Percentiles rank a stretch among this genome's conserved stretches.
Conservation (phyloP, 1,139 yeast genomes). For the Kluyveromyces marxianus region DNA sequence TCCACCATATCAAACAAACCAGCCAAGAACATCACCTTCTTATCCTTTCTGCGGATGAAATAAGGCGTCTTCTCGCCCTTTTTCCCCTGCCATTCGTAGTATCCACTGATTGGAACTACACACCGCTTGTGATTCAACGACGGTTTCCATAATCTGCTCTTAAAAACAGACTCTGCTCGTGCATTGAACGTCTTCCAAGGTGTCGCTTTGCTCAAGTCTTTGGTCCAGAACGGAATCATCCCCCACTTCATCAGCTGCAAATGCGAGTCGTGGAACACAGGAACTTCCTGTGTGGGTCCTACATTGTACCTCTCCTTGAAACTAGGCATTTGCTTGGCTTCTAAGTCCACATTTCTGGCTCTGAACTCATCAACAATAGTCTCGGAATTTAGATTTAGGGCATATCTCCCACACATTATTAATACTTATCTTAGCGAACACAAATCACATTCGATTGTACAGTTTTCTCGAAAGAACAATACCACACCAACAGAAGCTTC, state of each 20-base stretch:
- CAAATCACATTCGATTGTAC: too few species aligned
- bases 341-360: constrained; percentile 9
- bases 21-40: constrained; percentile 55
- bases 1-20: constrained; percentile 47
- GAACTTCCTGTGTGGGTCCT: constrained; percentile 44
- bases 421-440: background rate
- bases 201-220: constrained; percentile 30
- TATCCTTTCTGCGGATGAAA: constrained; percentile 48
- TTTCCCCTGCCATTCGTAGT: constrained; percentile 64
- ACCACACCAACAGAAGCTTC: too few species aligned
- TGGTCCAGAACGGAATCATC: constrained; percentile 46
- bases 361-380: constrained; percentile 15
- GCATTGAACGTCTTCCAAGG: constrained; percentile 53
- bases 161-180: constrained; percentile 46
- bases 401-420: constrained; percentile 45
- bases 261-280: constrained; percentile 33
- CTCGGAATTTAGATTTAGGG: constrained; percentile 29
- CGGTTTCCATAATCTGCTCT: constrained; percentile 42
- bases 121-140: constrained; percentile 38
- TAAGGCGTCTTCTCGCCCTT: constrained; percentile 48
- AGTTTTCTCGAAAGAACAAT: too few species aligned
- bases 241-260: constrained; percentile 54
- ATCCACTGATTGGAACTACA: constrained; percentile 73
- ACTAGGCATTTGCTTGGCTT: constrained; percentile 1
- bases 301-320: constrained; percentile 35